Conservation (phyloP, 805 yeast genomes). For the Sugiyamaella lignohabitans region DNA sequence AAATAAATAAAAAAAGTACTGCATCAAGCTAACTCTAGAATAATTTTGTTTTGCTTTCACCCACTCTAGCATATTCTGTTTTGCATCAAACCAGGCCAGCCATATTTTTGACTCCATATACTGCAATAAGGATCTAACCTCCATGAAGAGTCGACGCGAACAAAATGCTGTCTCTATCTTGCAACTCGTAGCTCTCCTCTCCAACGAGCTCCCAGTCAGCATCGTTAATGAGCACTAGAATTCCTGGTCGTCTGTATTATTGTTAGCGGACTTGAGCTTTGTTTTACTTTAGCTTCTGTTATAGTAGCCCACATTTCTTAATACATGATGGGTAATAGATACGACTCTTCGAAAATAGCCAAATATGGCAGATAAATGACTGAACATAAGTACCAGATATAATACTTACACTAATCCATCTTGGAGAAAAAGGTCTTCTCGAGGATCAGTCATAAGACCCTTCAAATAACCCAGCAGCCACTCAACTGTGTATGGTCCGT, state of each 20-base stretch:
- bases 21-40: not conserved
- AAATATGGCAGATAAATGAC: not conserved
- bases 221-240: constrained; percentile 83
- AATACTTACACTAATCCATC: constrained; percentile 52
- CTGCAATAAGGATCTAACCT: constrained; percentile 44
- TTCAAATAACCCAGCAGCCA: constrained; percentile 54
- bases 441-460: constrained; percentile 48
- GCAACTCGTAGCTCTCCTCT: constrained; percentile 71
- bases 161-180: constrained; percentile 68
- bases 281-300: not conserved
- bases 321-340: no score
- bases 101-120: no score
- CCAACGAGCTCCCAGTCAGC: constrained; percentile 97
- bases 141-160: constrained; percentile 95
- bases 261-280: not conserved
- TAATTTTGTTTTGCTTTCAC: not conserved
- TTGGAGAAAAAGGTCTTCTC: constrained; percentile 69
- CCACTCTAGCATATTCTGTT: not conserved
- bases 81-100: not conserved
- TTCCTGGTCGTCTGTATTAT: constrained; percentile 70
- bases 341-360: no score
- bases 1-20: not conserved
- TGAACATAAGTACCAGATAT: not conserved
- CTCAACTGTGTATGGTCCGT: constrained; percentile 33
- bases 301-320: not conserved